phyloP scores from a whole-genome alignment of 148 eudicot genomes.

The Nepenthes mirabilis region DNA sequence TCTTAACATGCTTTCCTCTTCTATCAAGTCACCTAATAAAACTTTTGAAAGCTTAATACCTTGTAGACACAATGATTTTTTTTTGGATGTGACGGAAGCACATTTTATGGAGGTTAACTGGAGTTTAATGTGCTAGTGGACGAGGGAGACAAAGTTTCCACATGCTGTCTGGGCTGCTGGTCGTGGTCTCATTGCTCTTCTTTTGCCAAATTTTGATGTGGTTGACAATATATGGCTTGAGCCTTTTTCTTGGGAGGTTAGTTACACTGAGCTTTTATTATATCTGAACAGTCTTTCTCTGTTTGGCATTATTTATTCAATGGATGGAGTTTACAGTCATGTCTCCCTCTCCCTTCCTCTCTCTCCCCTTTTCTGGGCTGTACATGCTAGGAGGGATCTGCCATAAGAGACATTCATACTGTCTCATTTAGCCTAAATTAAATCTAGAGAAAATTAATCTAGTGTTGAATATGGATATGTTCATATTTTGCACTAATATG shows the following conservation, averaged over 20 bases:
- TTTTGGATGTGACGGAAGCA: not conserved
- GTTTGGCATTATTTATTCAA: not conserved
- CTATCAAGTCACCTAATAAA: not conserved
- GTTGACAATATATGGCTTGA: conserved; percentile 94
- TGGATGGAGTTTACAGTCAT: no score
- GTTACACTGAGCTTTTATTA: conserved; percentile 2
- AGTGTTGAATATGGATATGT: no score
- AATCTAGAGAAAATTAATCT: no score
- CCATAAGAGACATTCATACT: no score
- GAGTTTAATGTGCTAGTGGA: conserved; percentile 47
- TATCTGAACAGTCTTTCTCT: not conserved
- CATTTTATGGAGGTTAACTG: conserved; percentile 2
- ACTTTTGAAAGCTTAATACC: not conserved
- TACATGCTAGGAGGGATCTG: no score
- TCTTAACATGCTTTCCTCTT: no score
- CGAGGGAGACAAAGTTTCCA: conserved; percentile 68
- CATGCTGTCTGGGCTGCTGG: conserved; percentile 99
- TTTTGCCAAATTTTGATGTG: conserved; percentile 79
- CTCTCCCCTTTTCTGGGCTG: no score
- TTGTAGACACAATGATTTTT: not conserved
- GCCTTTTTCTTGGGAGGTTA: conserved; percentile 89
- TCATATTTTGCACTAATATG: no score
- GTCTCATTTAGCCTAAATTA: no score
- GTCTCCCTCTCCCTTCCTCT: no score
- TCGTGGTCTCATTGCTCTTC: conserved; percentile 74